Evolutionary conservation across 2,329 filamentous ascomycete genomes (phyloP).

Genomic region (Botrytis cinerea): DNA sequence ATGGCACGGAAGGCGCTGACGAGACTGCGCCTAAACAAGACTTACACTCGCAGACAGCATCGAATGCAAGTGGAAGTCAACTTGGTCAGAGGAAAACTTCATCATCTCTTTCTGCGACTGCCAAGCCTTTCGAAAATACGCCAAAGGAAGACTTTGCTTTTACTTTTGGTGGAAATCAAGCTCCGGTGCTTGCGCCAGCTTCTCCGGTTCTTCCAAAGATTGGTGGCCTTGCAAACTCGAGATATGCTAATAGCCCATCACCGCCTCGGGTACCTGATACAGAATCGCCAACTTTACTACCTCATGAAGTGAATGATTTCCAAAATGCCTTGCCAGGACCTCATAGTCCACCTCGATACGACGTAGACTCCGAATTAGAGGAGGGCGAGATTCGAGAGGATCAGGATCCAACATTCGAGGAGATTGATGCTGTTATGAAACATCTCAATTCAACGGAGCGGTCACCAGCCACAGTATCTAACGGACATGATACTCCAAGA

Average conservation of each 20-base stretch:
- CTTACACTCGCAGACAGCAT: constrained; percentile 31
- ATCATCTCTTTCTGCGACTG: constrained; percentile 68
- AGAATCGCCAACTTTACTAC: constrained; percentile 25
- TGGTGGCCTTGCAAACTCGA: constrained; percentile 36
- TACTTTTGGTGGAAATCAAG: constrained; percentile 31
- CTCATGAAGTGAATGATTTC: constrained; percentile 35
- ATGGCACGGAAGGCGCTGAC: constrained; percentile 28
- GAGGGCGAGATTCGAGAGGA: constrained; percentile 26
- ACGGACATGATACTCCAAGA: constrained; percentile 43
- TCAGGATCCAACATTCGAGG: constrained; percentile 60
- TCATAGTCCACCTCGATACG: constrained; percentile 28
- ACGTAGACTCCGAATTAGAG: constrained; percentile 25
- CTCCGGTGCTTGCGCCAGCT: constrained; percentile 22
- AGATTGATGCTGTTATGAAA: constrained; percentile 91
- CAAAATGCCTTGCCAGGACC: constrained; percentile 36
- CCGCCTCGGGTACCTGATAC: constrained; percentile 32
- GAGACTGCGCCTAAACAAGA: constrained; percentile 21
- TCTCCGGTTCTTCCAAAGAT: constrained; percentile 14
- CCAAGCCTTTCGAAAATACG: constrained; percentile 62
- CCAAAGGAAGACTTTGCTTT: constrained; percentile 35
- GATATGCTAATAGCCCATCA: constrained; percentile 38
- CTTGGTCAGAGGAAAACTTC: constrained; percentile 46
- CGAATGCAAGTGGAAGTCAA: constrained; percentile 15
- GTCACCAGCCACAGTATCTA: constrained; percentile 46
- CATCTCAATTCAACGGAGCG: constrained; percentile 75